These are phyloP conservation scores for Colletotrichum costaricense DNA, from an alignment of 2,329 filamentous ascomycete species.

Conservation along the genomic window DNA sequence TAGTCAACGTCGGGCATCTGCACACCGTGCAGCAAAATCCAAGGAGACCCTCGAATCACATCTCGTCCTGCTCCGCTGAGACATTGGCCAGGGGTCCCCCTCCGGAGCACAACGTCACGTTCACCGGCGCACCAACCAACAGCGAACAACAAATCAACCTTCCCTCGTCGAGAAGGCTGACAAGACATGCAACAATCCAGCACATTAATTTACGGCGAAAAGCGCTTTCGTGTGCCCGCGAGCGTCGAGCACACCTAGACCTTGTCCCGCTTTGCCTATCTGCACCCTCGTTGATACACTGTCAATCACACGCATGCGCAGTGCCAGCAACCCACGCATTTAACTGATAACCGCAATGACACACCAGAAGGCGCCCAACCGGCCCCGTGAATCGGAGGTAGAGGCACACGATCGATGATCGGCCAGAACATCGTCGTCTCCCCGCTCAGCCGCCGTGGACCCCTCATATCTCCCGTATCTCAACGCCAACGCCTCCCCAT, in stretches of 20 bases:
- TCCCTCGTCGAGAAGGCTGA: conserved; percentile 37
- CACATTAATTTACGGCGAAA: not conserved
- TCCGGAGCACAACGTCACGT: not conserved
- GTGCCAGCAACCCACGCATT: not conserved
- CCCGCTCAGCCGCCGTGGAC: not conserved
- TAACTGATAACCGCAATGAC: not conserved
- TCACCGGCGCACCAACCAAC: conserved; percentile 24
- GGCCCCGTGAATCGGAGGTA: conserved; percentile 22
- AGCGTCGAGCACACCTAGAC: not conserved
- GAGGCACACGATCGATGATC: conserved; percentile 28
- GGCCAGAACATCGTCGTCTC: conserved; percentile 4
- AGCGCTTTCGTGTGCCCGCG: not conserved
- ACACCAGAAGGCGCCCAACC: not conserved
- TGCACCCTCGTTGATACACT: not conserved
- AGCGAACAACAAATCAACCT: conserved; percentile 25
- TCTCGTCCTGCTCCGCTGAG: conserved; percentile 7
- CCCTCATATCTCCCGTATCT: too few species aligned
- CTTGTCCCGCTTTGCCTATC: conserved; percentile 11
- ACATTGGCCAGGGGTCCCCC: conserved; percentile 10
- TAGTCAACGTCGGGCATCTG: not conserved
- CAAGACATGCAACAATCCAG: conserved; percentile 27
- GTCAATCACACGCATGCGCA: not conserved
- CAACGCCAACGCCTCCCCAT: too few species aligned
- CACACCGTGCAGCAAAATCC: not conserved
- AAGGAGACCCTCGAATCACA: not conserved